These are phyloP conservation scores for Neospermospora avenae DNA, from an alignment of 2,329 filamentous ascomycete genomes.

Conservation along the genomic window DNA sequence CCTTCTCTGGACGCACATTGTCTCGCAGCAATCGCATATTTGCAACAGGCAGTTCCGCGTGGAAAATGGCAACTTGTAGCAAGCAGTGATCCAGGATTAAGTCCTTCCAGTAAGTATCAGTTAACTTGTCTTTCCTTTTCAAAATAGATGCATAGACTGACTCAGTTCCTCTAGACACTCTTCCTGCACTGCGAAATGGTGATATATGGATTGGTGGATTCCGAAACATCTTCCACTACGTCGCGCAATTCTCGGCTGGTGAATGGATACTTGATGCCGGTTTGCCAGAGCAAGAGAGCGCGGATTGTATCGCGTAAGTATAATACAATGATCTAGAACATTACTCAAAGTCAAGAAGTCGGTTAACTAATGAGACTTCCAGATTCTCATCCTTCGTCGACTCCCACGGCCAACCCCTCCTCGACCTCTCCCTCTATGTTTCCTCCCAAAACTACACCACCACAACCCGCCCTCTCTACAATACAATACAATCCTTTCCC, in stretches of 20 bases:
- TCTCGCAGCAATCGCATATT: slow-evolving; percentile 75
- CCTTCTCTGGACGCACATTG: slow-evolving; percentile 92
- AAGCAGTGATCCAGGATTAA: slow-evolving; percentile 68
- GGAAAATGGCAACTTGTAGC: slow-evolving; percentile 68
- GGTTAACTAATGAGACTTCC: slow-evolving; percentile 23
- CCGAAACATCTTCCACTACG: slow-evolving; percentile 50
- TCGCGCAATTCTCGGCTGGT: slow-evolving; percentile 41
- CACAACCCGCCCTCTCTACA: slow-evolving; percentile 77
- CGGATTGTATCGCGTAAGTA: slow-evolving; percentile 48
- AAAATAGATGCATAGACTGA: slow-evolving; percentile 6
- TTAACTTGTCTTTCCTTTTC: background rate
- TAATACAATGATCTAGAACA: background rate
- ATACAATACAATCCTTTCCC: slow-evolving; percentile 76
- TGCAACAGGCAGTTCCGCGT: slow-evolving; percentile 58
- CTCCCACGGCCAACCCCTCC: slow-evolving; percentile 69
- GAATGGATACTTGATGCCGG: slow-evolving; percentile 47
- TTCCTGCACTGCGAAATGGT: slow-evolving; percentile 55
- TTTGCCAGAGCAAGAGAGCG: slow-evolving; percentile 41
- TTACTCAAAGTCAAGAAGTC: background rate
- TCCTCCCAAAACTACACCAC: slow-evolving; percentile 83
- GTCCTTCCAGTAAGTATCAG: slow-evolving; percentile 61
- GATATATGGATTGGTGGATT: slow-evolving; percentile 50
- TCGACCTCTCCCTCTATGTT: slow-evolving; percentile 87
- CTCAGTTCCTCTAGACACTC: slow-evolving; percentile 42
- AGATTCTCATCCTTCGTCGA: slow-evolving; percentile 66